A percentile compares a stretch with the other conserved stretches of the same genome.
phyloP scores from a whole-genome alignment of 768 basidiomycete species.

The Kwoniella bestiolae region DNA sequence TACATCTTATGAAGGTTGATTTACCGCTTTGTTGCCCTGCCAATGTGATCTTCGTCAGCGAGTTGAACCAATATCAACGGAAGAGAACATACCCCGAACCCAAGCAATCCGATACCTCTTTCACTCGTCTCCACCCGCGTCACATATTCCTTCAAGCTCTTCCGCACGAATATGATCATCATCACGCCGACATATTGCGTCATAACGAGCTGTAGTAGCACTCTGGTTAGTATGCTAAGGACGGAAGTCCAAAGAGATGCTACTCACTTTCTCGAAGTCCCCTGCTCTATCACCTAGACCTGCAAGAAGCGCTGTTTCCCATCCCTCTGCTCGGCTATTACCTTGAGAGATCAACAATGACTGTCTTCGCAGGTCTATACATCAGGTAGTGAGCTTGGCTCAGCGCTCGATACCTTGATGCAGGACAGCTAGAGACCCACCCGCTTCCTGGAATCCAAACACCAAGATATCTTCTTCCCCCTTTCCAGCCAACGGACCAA shows the following conservation, averaged over 20 bases:
- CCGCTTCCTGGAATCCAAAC: slow-evolving; percentile 51
- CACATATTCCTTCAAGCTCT: slow-evolving; percentile 29
- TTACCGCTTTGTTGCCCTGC: slow-evolving; percentile 51
- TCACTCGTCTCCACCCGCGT: slow-evolving; percentile 40
- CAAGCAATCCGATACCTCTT: slow-evolving; percentile 46
- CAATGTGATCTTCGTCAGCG: neutral
- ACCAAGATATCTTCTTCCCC: slow-evolving; percentile 50
- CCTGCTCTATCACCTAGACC: slow-evolving; percentile 33
- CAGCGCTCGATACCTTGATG: neutral
- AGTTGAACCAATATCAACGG: neutral
- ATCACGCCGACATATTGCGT: slow-evolving; percentile 51
- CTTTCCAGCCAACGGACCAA: slow-evolving; percentile 33
- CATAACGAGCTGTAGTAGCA: slow-evolving; percentile 35
- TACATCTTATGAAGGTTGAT: slow-evolving; percentile 1
- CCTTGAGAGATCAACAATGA: slow-evolving; percentile 45
- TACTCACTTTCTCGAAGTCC: slow-evolving; percentile 37
- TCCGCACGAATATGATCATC: slow-evolving; percentile 42
- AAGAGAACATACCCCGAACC: slow-evolving; percentile 41
- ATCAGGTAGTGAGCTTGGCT: neutral
- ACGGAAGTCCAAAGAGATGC: too few species aligned
- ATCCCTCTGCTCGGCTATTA: slow-evolving; percentile 35
- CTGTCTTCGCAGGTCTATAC: slow-evolving; percentile 39
- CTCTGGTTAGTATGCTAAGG: too few species aligned
- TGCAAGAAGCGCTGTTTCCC: slow-evolving; percentile 35
- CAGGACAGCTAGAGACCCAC: slow-evolving; percentile 17